These are phyloP conservation scores for Amaranthus hypochondriacus DNA, from an alignment of 148 eudicot genomes.

Conservation along the genomic window DNA sequence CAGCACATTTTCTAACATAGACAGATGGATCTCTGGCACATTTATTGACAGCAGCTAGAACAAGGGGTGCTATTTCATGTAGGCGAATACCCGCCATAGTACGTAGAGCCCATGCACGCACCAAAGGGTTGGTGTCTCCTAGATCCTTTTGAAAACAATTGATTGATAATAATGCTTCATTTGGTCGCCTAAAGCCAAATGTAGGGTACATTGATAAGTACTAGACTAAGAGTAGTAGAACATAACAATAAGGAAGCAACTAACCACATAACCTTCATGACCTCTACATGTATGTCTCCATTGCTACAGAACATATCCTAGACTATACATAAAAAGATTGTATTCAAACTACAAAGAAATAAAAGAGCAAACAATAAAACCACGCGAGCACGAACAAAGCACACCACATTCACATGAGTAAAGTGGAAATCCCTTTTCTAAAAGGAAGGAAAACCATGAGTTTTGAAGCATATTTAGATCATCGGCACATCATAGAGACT, in stretches of 20 bases:
- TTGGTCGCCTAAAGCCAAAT: conserved; percentile 75
- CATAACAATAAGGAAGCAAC: background rate
- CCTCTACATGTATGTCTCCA: conserved; percentile 2
- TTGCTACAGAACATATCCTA: background rate
- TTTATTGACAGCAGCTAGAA: conserved; percentile 79
- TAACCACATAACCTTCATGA: background rate
- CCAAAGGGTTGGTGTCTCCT: conserved; percentile 92
- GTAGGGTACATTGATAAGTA: background rate
- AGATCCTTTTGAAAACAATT: conserved; percentile 97
- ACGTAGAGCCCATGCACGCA: conserved; percentile 99
- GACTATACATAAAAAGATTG: background rate
- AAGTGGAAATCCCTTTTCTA: background rate
- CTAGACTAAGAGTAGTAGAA: conserved; percentile 1
- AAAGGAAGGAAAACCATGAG: background rate
- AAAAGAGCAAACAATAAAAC: background rate
- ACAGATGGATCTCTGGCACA: conserved; percentile 99
- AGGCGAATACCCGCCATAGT: conserved; percentile 99
- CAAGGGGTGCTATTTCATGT: conserved; percentile 80
- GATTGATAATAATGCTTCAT: conserved; percentile 92
- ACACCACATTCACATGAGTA: background rate
- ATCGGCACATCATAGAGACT: background rate
- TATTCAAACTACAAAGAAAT: background rate
- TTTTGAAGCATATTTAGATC: no score
- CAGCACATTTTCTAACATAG: conserved; percentile 95
- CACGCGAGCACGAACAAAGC: background rate